Evolutionary conservation across 169 alveolate species (phyloP), one percentile per base, ranked within the genome.

Genomic region (Besnoitia besnoiti): DNA sequence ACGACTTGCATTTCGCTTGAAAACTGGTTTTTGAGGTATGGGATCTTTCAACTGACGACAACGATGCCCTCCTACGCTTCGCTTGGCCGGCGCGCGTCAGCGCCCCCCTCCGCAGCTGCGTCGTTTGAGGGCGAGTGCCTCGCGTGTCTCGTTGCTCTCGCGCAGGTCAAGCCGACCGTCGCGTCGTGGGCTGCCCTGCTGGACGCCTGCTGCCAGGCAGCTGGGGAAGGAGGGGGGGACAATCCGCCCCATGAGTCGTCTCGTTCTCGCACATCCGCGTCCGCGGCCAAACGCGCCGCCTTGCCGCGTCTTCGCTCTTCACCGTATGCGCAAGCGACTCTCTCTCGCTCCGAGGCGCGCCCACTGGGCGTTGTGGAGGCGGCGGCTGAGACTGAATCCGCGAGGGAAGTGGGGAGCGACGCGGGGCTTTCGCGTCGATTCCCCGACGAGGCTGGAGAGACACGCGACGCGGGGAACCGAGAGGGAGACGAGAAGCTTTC

Each of bases 131-230:
- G n/a, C n/a, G n/a, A n/a, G n/a, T n/a, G n/a, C n/a, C n/a, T n/a
- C n/a, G n/a, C n/a, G n/a, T n/a, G n/a, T n/a, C n/a, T n/a, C n/a
- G n/a, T n/a, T n/a, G 67, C 24, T 16, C 67, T 14, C 14, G n/a
- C 67, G 67, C 14, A 73, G 44, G 82, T 73, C n/a, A 73, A 73
- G n/a, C 82, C 82, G 24, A 73, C 82, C 46, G 82, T 73, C 16
- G 82, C 82, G 44, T 7, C 82, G n/a, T 73, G 82, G 82, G n/a
- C 82, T 8, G 82, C 82, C 2, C 82, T 73, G 27, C 82, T 73
- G 8, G 82, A 73, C 24, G 82, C 82, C 2, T 73, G 82, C 82
- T 73, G 82, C 82, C 39, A 73, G 1, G 82, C 82, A 3, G 82
- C 82, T 3, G 67, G 82, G 46, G 39, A 7, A 1, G 8, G 47